Evolutionary conservation across 192 early-diverging fungal species (phyloP), one percentile per base, ranked within the genome.

Genomic region (Endogone sp.): DNA sequence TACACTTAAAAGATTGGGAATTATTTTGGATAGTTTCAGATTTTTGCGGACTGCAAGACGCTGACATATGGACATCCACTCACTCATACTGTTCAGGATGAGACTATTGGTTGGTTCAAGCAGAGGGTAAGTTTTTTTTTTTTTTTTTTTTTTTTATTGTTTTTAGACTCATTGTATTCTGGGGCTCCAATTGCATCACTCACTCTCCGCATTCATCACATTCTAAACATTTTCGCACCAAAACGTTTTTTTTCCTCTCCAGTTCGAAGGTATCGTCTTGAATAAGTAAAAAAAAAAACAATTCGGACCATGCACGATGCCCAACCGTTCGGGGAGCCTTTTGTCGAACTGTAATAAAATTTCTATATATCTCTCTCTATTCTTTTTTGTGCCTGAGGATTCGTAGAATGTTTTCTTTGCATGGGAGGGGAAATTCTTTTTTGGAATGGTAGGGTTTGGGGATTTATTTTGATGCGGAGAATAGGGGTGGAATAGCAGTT

Each of bases 51-150:
- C 16, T 16, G 9, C 16, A 16, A 16, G 37, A 49, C 16, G 37
- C 0, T 49, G 37, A 49, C 9, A 16, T 49, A 11, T 11, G 37
- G 16, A 49, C 37, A 16, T 49, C 37, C 37, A 8, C 37, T 49
- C 37, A 49, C 16, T 16, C 16, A 49, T 37, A n/a, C n/a, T n/a
- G n/a, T 63, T 27, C 23, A 64, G 90, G 89, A 95, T 71, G 98
- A 99, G 86, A 95, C 96, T 79, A 88, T 90, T 72, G 86, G 89
- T 71, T 99, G 98, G 98, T 99, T 94, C 91, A 98, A 98, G 92
- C 90, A 93, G 85, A 92, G 91, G 65, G 78, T 77, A 66, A 76
- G 79, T 66, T 88, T 71, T 72, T 1, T 67, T 84, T 88, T 79
- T 69, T 80, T 30, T 24, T 57, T 65, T 16, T 70, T 73, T 59